Evolutionary conservation across 2,329 filamentous ascomycete genomes (phyloP).

Genomic region (Pseudogymnoascus sp.): DNA sequence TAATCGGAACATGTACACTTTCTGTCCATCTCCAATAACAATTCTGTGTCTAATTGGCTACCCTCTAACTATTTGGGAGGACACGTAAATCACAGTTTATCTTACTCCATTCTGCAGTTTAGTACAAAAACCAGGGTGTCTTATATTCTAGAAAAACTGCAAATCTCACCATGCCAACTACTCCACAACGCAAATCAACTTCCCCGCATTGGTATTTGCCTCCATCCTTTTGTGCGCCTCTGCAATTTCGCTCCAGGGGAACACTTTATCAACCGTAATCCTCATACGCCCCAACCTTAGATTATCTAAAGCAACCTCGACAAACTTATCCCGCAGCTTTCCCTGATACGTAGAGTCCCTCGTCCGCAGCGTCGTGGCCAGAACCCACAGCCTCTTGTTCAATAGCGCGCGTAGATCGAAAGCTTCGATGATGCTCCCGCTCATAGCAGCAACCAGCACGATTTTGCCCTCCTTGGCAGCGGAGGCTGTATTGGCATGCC

Average conservation of each 20-base stretch:
- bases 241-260: constrained; percentile 69
- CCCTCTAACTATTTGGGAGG: neutral
- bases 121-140: neutral
- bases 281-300: constrained; percentile 71
- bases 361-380: constrained; percentile 78
- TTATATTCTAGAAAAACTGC: neutral
- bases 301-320: constrained; percentile 63
- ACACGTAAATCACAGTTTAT: neutral
- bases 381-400: constrained; percentile 69
- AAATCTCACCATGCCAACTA: constrained; percentile 19
- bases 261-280: constrained; percentile 73
- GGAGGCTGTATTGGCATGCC: constrained; percentile 70
- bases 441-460: constrained; percentile 68
- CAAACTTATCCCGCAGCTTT: constrained; percentile 65
- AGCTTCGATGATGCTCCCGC: constrained; percentile 60
- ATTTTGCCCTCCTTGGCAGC: constrained; percentile 71
- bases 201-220: constrained; percentile 64
- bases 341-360: constrained; percentile 75
- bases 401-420: constrained; percentile 68
- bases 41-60: neutral
- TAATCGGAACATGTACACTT: neutral
- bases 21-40: neutral
- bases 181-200: constrained; percentile 57
- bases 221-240: constrained; percentile 69
- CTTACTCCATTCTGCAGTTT: neutral